phyloP scores from a whole-genome alignment of 2,329 filamentous ascomycete species.

The Pseudovirgaria hyperparasitica region DNA sequence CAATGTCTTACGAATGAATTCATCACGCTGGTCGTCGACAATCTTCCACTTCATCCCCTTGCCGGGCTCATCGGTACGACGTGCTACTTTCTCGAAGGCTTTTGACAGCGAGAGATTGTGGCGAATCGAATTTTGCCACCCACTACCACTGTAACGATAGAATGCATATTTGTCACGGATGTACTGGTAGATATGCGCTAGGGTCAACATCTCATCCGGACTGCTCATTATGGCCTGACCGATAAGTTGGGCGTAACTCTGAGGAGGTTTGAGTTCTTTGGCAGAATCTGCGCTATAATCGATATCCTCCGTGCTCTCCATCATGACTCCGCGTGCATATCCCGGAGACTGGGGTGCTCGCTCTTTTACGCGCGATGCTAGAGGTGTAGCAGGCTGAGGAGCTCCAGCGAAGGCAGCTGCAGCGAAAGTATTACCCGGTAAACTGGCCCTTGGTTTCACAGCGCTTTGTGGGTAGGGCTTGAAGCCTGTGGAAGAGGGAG shows the following conservation, averaged over 20 bases:
- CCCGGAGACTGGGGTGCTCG: conserved; percentile 23
- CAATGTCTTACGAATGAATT: conserved; percentile 63
- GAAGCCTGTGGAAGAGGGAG: conserved; percentile 22
- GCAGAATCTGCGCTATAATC: conserved; percentile 74
- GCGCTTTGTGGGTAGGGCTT: conserved; percentile 19
- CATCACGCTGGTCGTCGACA: conserved; percentile 67
- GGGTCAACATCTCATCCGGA: conserved; percentile 73
- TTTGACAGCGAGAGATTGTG: conserved; percentile 95
- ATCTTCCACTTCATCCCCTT: conserved; percentile 99
- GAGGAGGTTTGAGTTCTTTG: conserved; percentile 86
- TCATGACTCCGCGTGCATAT: conserved; percentile 37
- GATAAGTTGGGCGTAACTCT: conserved; percentile 94
- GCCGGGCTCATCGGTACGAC: conserved; percentile 86
- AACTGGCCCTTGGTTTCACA: conserved; percentile 17
- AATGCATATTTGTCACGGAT: conserved; percentile 89
- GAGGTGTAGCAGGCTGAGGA: conserved; percentile 18
- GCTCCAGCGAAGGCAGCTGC: too few relatives aligned
- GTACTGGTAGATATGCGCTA: conserved; percentile 87
- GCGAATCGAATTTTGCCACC: conserved; percentile 98
- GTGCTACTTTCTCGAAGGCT: conserved; percentile 82
- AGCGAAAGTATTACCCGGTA: conserved; percentile 23
- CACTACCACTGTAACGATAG: conserved; percentile 71
- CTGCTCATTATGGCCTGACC: conserved; percentile 88
- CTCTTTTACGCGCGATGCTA: conserved; percentile 22
- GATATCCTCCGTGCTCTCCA: conserved; percentile 44